Evolutionary conservation across 768 basidiomycete genomes (phyloP), one percentile per base, ranked within the genome.

Genomic region (Stropharia rugosoannulata): DNA sequence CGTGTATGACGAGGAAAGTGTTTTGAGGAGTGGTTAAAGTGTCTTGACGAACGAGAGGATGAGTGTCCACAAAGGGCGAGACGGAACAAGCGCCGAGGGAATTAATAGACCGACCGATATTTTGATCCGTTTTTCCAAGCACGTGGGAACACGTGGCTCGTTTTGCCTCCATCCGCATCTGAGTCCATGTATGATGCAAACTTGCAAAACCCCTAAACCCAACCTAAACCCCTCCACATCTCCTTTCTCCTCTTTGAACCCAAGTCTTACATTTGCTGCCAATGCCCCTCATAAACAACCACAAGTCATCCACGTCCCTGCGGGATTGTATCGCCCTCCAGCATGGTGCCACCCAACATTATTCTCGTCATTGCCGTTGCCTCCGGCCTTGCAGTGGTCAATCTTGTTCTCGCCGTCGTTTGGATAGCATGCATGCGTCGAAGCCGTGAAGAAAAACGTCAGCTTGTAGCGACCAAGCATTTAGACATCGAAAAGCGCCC

Each of bases 381-480:
- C 16, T 35, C 37, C 27, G 51, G 51, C 16, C 13, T 52, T 27
- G 51, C 51, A n/a, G 41, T 40, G 11, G 42, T 52, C 51, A 44
- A 43, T 22, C 15, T 45, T 42, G 22, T 36, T 29, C 39, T 40
- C 12, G 32, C 6, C 35, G 5, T 44, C 6, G 22, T 25, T 13
- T 51, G 50, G 50, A 15, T 52, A 22, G 2, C 37, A 12, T 29
- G 27, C n/a, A 41, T 41, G 38, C 51, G 51, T 22, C 41, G 29
- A 10, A 25, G 42, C 12, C 41, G 32, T 18, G 42, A 45, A 5
- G 32, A 29, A 10, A 39, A 35, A 29, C 41, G 42, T 32, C 29
- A 43, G 42, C 29, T 25, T n/a, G n/a, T n/a, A 15, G 25, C 22
- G 25, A n/a, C 36, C 12, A 22, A 35, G 13, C 37, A 22, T 39